A percentile compares a stretch with the other conserved stretches of the same genome.
Evolutionary conservation across 495 filamentous ascomycete species (phyloP).

Genomic region (Aspergillus leporis): DNA sequence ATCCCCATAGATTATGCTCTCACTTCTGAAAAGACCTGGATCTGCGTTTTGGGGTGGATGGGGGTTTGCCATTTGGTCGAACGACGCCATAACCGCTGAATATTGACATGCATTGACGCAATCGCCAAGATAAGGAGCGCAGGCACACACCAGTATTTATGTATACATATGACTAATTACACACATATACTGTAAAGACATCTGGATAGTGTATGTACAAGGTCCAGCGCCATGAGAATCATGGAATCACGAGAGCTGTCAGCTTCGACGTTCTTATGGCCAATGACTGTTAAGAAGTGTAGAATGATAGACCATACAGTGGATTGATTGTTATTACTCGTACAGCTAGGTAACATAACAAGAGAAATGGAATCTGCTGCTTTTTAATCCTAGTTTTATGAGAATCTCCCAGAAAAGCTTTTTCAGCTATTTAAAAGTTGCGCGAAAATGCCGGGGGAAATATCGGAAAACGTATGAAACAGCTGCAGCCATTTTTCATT

Average conservation of each 20-base stretch:
- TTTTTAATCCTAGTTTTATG: not conserved
- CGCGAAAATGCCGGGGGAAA: slow-evolving; percentile 11
- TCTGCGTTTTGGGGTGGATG: no score
- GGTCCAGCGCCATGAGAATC: not conserved
- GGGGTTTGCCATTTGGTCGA: no score
- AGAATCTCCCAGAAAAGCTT: not conserved
- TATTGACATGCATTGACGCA: no score
- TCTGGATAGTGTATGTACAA: no score
- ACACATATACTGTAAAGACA: no score
- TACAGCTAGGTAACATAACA: slow-evolving; percentile 10
- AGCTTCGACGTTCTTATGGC: not conserved
- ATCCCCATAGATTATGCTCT: no score
- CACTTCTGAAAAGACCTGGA: no score
- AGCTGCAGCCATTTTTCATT: not conserved
- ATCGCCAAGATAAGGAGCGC: no score
- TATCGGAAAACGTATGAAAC: not conserved
- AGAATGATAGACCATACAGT: slow-evolving; percentile 3
- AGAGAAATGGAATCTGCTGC: not conserved
- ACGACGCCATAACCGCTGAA: no score
- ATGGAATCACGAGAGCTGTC: not conserved
- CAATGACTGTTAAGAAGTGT: not conserved
- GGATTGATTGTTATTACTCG: slow-evolving; percentile 13
- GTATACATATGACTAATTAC: no score
- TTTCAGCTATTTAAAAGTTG: slow-evolving; percentile 8
- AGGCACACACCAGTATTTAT: no score